Conservation (phyloP, 495 filamentous ascomycete genomes). For the Chaetomidium leptoderma region DNA sequence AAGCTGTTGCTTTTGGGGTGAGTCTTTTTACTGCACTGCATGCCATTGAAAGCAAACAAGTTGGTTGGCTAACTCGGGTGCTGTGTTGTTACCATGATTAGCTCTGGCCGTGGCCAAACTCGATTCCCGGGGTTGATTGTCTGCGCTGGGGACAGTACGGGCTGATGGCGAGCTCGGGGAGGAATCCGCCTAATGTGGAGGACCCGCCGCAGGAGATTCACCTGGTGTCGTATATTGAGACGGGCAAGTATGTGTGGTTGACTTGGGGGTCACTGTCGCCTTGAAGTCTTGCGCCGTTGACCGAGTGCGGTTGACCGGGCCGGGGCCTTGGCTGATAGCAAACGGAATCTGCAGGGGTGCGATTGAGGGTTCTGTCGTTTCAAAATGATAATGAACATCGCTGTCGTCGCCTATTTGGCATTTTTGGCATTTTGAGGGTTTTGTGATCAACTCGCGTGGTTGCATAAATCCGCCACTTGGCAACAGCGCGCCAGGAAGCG, state of each 20-base stretch:
- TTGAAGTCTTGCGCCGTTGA: not conserved
- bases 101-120: conserved; percentile 27
- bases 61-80: too few species aligned
- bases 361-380: too few species aligned
- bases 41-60: not conserved
- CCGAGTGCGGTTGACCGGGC: not conserved
- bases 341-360: too few species aligned
- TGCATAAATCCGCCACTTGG: too few species aligned
- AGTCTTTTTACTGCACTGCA: not conserved
- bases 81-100: too few species aligned
- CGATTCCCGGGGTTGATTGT: conserved; percentile 17
- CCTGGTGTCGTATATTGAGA: conserved; percentile 16
- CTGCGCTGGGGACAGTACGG: conserved; percentile 26
- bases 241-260: conserved; percentile 26
- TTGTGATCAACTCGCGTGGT: too few species aligned
- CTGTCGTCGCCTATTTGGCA: too few species aligned
- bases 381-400: too few species aligned
- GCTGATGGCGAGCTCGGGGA: conserved; percentile 21
- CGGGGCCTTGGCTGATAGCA: too few species aligned
- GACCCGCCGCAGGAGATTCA: conserved; percentile 18
- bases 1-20: conserved; percentile 21
- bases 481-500: too few species aligned
- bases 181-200: conserved; percentile 4
- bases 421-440: too few species aligned
- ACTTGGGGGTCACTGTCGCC: conserved; percentile 14